These are phyloP conservation scores for Gloeophyllum trabeum DNA, from an alignment of 768 basidiomycete genomes.

Conservation along the genomic window DNA sequence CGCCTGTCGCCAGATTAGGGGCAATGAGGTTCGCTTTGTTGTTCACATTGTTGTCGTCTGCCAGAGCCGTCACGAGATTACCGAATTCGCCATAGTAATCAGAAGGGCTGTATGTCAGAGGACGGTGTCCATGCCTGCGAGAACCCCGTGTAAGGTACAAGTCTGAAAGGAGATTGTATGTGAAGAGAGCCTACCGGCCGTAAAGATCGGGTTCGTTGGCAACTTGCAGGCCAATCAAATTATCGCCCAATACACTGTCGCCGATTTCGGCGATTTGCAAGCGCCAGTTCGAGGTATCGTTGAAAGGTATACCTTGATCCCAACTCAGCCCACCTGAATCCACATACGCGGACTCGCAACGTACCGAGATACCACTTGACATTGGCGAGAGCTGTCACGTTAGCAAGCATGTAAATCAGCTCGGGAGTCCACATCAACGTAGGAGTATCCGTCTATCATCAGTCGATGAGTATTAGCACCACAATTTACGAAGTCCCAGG, in stretches of 20 bases:
- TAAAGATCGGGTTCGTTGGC: conserved; percentile 52
- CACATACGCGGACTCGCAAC: neutral
- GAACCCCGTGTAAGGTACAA: neutral
- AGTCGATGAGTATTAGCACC: neutral
- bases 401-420: conserved; percentile 52
- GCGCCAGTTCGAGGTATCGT: conserved; percentile 21
- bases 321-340: conserved; percentile 1
- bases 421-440: conserved; percentile 54
- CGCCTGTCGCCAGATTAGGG: conserved; percentile 47
- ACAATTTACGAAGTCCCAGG: neutral
- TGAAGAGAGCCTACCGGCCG: conserved; percentile 26
- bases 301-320: conserved; percentile 46
- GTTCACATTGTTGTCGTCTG: conserved; percentile 23
- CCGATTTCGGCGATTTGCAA: conserved; percentile 27
- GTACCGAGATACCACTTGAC: conserved; percentile 57
- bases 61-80: conserved; percentile 30
- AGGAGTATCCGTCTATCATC: conserved; percentile 55
- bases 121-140: conserved; percentile 24
- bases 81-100: conserved; percentile 46
- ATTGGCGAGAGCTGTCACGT: conserved; percentile 45
- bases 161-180: neutral
- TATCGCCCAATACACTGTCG: conserved; percentile 28
- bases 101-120: conserved; percentile 19
- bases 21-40: conserved; percentile 43
- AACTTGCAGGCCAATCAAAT: conserved; percentile 34